Percentiles rank a stretch among this genome's conserved stretches.
These are phyloP conservation scores for Tilletiopsis washingtonensis DNA, from an alignment of 1,284 basidiomycete species.

Conservation along the genomic window DNA sequence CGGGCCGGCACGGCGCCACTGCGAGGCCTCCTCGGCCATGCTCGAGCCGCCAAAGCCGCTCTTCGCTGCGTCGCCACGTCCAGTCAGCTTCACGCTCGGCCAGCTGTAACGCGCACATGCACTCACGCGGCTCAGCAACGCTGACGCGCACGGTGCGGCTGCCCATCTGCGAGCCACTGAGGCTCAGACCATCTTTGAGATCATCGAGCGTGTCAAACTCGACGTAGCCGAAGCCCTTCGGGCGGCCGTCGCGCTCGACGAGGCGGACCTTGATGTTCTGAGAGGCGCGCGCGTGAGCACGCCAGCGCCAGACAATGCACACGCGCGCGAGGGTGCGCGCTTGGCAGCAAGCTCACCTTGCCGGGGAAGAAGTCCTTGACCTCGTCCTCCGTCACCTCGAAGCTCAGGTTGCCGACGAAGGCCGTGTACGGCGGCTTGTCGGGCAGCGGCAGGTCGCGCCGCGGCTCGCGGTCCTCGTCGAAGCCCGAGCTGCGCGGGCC, in stretches of 20 bases:
- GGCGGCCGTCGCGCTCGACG: constrained; percentile 78
- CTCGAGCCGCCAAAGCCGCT: constrained; percentile 46
- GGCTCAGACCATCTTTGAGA: constrained; percentile 63
- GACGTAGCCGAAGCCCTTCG: constrained; percentile 96
- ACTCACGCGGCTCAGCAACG: constrained; percentile 89
- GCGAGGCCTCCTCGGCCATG: constrained; percentile 52
- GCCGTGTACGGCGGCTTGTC: constrained; percentile 89
- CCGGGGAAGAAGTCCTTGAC: constrained; percentile 60
- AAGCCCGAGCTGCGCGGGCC: background rate
- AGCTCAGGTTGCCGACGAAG: constrained; percentile 89
- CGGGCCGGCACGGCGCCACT: constrained; percentile 82
- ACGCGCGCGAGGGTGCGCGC: background rate
- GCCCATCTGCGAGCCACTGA: constrained; percentile 53
- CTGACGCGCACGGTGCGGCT: constrained; percentile 78
- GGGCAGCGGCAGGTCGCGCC: constrained; percentile 90
- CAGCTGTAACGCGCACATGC: no score
- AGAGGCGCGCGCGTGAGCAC: background rate
- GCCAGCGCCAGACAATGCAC: background rate
- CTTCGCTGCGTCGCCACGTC: no score
- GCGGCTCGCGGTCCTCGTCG: constrained; percentile 46
- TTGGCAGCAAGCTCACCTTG: constrained; percentile 9
- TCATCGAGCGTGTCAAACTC: constrained; percentile 79
- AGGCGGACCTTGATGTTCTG: constrained; percentile 67
- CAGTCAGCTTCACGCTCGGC: no score
- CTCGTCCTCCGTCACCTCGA: constrained; percentile 79